Base-by-base conservation (phyloP, 495 filamentous ascomycete species). In the Aspergillus conjunctus region DNA sequence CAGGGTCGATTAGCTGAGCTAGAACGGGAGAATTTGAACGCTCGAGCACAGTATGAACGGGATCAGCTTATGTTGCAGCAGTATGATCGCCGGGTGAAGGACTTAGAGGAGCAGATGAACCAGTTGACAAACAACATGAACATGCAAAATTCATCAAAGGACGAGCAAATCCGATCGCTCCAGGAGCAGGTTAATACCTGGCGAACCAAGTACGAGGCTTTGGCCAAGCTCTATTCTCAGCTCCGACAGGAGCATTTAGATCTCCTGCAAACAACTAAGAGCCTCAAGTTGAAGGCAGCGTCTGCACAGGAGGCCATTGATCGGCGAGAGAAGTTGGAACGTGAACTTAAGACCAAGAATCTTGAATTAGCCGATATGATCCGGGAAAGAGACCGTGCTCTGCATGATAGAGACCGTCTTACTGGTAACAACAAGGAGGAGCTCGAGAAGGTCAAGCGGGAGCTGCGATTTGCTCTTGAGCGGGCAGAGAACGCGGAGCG, bases 311-410 rank as follows among this genome's bases (percentile, higher is more conserved):
- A 98, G 73, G 93, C 95, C 4, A 97, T 98, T 63, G 95, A 98
- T 21, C 87, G 84, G 56, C 87, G 93, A 20, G 95, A 98, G 76
- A 96, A 93, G 77, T 83, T 98, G 58, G 91, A 97, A 76, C 87
- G 93, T 10, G 94, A 98, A 74, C 88, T 98, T 69, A 98, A 98
- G 82, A 96, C 92, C 21, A 98, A 97, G 85, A 98, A 98, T 71
- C 81, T 98, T 17, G 95, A 98, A 75, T 79, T 98, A 45, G 94
- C 94, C 52, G 93, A 98, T 72, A 97, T 98, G 94, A 98, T 98
- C 59, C 86, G 94, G 6, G 94, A 98, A 73, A 83, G 94, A 67
- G 94, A 98, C 71, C 86, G 94, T 65, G 94, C 94, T n/a, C 73
- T 96, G 43, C 91, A 97, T 62, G 95, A 98, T 46, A 87, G 91